Evolutionary conservation across 441 rosid species (phyloP), one percentile per base, ranked within the genome.

Genomic region (Erodium chrysanthum): DNA sequence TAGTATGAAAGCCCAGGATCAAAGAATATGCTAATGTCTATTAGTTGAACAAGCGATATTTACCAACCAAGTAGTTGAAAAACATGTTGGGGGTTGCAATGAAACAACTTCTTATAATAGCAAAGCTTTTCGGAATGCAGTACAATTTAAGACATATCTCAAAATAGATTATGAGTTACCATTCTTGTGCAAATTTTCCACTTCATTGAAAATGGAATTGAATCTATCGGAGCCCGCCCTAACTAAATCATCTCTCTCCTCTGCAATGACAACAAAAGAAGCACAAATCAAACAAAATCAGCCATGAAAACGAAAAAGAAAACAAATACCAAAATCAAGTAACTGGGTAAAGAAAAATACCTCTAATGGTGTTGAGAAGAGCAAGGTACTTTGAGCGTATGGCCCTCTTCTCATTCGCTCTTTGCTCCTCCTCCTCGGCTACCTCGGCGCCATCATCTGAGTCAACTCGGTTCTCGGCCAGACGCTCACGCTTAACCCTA

Each of bases 321-420:
- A 65, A 27, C 63, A 14, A 21, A n/a, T 21, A 33, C 17, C 17
- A 59, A 9, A 12, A 59, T 7, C 2, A 68, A 0, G 4, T 7
- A 7, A 7, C 12, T 2, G 46, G 9, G 46, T 40, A 40, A 40
- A 40, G 46, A 15, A 22, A 62, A 10, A 44, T 31, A 74, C 77
- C 77, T 52, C 62, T 74, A 29, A 74, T 70, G n/a, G 44, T 67
- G 27, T 25, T 69, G 44, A 58, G 70, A 15, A 74, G 68, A 25
- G 65, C 71, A 60, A 70, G 77, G n/a, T 70, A 74, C 17, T 62
- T 64, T 4, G 77, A 74, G 33, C 77, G 70, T 20, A 74, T 67
- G 46, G 62, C 70, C 15, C 77, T 70, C 17, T 73, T 59, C 7
- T 21, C 37, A 14, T 17, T 12, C 8, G 67, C 68, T n/a, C 44